Base-by-base conservation (phyloP, 768 basidiomycete species). In the Agrocybe praecox region DNA sequence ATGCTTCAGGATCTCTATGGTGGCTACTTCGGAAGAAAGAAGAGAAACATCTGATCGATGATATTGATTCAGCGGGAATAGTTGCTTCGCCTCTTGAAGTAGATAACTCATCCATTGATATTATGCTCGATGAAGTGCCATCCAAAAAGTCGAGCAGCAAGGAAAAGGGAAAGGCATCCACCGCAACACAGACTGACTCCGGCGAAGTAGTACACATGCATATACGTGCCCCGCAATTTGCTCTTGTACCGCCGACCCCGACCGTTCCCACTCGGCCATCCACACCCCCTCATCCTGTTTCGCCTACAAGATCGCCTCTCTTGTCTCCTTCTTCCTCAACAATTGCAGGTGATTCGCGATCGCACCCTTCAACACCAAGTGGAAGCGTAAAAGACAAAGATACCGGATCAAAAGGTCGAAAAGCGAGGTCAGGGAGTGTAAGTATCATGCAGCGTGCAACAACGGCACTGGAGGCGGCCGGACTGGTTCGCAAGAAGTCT, bases 391-490 rank as follows among this genome's bases (percentile, higher is more conserved):
- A 80, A 64, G 84, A 84, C 51, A 81, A 79, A 64, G 84, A 84
- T 53, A 79, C 77, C 22, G 69, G 77, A 29, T 69, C 74, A 43
- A 88, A 84, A 59, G 78, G 79, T 18, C 79, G 87, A 47, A 95
- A 96, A 69, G 76, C 72, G 22, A 80, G 96, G 15, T 87, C 93
- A 2, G 91, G 94, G 6, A 96, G 95, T 56, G 92, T 98, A 50
- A 95, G 89, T 65, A 97, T 98, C 70, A 92, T 98, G 83, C 96
- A 98, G 65, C 86, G 95, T 22, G 95, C 94, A 0, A 96, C 94
- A 2, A 96, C 94, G 1, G 93, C 90, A 1, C 79, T 94, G 22
- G 92, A 93, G 68, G 93, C 91, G 10, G 90, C 89, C 12, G 90
- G 92, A 2, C 72, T 96, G 10, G 90, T 94, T 46, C 76, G 88